Evolutionary conservation across 441 rosid genomes (phyloP).

Genomic region (Aquilaria agallochum): DNA sequence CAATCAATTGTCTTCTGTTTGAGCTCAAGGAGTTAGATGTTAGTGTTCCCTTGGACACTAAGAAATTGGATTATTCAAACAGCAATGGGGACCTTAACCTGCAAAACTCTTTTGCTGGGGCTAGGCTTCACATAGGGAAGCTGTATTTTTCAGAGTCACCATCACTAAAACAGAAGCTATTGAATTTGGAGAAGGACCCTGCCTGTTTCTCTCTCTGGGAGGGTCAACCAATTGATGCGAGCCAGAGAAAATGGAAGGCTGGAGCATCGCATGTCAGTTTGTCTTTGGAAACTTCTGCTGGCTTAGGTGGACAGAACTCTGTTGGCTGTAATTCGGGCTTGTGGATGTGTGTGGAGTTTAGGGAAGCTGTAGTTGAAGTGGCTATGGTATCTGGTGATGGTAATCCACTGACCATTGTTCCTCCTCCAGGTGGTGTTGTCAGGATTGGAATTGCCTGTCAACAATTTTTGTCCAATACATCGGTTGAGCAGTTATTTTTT

Average conservation of each 20-base stretch:
- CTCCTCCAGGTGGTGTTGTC: conserved; percentile 97
- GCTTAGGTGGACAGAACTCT: conserved; percentile 33
- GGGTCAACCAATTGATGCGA: conserved; percentile 93
- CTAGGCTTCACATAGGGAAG: conserved; percentile 84
- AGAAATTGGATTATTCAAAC: conserved; percentile 33
- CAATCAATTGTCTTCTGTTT: conserved; percentile 69
- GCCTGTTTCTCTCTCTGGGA: conserved; percentile 94
- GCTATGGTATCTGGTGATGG: conserved; percentile 98
- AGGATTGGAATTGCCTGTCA: conserved; percentile 87
- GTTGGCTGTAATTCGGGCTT: conserved; percentile 36
- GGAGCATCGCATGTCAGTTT: conserved; percentile 67
- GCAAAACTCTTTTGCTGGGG: conserved; percentile 69
- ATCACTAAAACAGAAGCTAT: conserved; percentile 59
- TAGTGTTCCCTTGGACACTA: conserved; percentile 69
- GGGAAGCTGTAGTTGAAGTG: conserved; percentile 63
- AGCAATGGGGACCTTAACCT: conserved; percentile 24
- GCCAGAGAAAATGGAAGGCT: conserved; percentile 89
- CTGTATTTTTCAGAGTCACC: conserved; percentile 88
- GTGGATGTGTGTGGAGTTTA: conserved; percentile 87
- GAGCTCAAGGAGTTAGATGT: conserved; percentile 72
- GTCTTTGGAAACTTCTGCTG: conserved; percentile 67
- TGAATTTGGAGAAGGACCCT: conserved; percentile 96
- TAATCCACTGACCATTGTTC: conserved; percentile 65
- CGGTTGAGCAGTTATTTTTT: conserved; percentile 94
- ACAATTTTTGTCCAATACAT: conserved; percentile 82